Conservation (phyloP, 116 monocot genomes). For the Zostera marina region DNA sequence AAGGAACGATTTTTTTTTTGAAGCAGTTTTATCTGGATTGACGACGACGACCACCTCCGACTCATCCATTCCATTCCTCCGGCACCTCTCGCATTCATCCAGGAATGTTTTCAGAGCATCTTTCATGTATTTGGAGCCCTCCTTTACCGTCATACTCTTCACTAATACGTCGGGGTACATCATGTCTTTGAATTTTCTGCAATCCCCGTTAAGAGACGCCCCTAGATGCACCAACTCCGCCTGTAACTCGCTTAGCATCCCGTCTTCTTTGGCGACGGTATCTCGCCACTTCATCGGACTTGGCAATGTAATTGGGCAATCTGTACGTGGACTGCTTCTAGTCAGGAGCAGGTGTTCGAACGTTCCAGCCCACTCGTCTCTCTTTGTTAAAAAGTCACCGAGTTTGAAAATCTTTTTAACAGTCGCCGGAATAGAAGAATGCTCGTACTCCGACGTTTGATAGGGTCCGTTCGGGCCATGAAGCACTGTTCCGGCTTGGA, state of each 20-base stretch:
- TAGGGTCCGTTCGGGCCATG: conserved; percentile 51
- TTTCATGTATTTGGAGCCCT: conserved; percentile 38
- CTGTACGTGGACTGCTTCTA: conserved; percentile 14
- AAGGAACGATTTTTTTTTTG: conserved; percentile 10
- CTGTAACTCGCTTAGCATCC: conserved; percentile 54
- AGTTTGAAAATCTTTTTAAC: conserved; percentile 88
- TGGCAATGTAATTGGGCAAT: conserved; percentile 72
- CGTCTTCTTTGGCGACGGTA: conserved; percentile 24
- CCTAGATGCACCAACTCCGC: conserved; percentile 63
- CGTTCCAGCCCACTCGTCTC: conserved; percentile 87
- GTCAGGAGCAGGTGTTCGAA: conserved; percentile 71
- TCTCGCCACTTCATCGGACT: conserved; percentile 42
- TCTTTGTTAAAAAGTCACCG: conserved; percentile 47
- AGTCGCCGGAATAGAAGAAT: conserved; percentile 88
- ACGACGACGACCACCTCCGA: conserved; percentile 31
- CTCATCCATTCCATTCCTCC: conserved; percentile 31
- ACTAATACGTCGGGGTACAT: conserved; percentile 40
- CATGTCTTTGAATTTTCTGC: conserved; percentile 11
- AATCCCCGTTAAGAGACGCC: conserved; percentile 65
- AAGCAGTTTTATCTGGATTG: not conserved
- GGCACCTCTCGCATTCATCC: conserved; percentile 28
- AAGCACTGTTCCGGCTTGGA: conserved; percentile 67
- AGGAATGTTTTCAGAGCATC: conserved; percentile 38
- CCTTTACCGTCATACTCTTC: conserved; percentile 53
- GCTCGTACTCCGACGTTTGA: conserved; percentile 70